These are phyloP conservation scores for Xylariaceae sp. DNA, from an alignment of 2,329 filamentous ascomycete species.

Conservation along the genomic window DNA sequence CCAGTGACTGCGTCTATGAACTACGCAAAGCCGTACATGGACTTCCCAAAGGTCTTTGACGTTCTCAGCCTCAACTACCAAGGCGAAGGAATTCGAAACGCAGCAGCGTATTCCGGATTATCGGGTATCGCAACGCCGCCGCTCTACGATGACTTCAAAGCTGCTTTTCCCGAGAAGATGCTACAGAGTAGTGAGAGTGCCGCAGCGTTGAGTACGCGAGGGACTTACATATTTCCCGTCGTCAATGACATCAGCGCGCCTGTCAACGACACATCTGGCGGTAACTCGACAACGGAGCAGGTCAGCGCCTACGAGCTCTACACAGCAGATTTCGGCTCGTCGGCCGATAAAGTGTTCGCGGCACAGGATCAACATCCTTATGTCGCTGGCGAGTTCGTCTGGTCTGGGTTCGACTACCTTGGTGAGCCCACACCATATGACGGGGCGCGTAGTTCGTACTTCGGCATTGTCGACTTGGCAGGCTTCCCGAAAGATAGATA, in stretches of 20 bases:
- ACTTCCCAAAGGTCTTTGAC: constrained; percentile 41
- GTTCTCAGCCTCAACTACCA: constrained; percentile 52
- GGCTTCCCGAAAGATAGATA: constrained; percentile 55
- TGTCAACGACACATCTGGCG: constrained; percentile 36
- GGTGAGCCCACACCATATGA: constrained; percentile 49
- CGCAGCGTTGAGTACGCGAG: constrained; percentile 45
- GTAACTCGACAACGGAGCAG: constrained; percentile 32
- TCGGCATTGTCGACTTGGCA: constrained; percentile 53
- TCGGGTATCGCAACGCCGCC: constrained; percentile 4
- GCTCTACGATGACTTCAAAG: constrained; percentile 34
- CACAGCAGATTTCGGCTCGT: constrained; percentile 41
- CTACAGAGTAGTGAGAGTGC: constrained; percentile 40
- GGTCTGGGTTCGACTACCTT: constrained; percentile 48
- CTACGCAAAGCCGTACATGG: constrained; percentile 36
- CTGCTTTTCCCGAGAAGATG: constrained; percentile 43
- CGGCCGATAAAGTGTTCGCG: constrained; percentile 50
- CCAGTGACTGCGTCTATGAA: constrained; percentile 45
- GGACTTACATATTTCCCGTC: constrained; percentile 51
- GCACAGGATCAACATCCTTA: constrained; percentile 45
- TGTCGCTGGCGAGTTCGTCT: constrained; percentile 52
- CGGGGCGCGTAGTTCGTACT: constrained; percentile 47
- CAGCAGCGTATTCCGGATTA: constrained; percentile 6
- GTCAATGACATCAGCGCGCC: constrained; percentile 34
- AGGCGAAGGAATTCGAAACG: constrained; percentile 40
- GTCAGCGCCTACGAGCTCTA: constrained; percentile 53